These are phyloP conservation scores for Rosa hybrid DNA, from an alignment of 331 rosid genomes.

Conservation along the genomic window DNA sequence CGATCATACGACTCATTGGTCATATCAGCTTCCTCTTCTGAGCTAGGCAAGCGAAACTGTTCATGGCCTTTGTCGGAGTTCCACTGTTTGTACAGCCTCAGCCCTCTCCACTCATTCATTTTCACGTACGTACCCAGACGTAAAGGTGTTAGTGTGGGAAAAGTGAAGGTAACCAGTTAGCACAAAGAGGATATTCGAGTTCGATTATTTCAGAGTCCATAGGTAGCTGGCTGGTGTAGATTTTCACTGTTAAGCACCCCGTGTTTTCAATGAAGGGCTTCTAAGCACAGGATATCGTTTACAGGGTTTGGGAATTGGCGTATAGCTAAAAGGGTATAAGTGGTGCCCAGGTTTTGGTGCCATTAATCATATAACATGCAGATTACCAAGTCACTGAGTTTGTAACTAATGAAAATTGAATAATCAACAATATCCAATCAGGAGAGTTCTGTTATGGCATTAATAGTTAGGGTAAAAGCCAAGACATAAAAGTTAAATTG, in stretches of 20 bases:
- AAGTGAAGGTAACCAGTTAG: not conserved
- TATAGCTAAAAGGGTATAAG: not conserved
- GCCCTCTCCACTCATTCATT: not conserved
- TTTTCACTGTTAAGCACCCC: not conserved
- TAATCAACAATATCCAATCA: not conserved
- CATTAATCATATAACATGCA: not conserved
- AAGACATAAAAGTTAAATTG: not conserved
- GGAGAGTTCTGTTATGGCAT: not conserved
- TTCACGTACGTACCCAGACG: not conserved
- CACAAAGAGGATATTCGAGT: not conserved
- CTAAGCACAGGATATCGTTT: not conserved
- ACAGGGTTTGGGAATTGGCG: not conserved
- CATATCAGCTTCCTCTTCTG: constrained; percentile 30
- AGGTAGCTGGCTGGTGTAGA: constrained; percentile 7
- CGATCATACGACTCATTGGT: constrained; percentile 20
- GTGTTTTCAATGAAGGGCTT: not conserved
- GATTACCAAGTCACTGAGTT: not conserved
- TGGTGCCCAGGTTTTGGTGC: not conserved
- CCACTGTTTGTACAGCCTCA: not conserved
- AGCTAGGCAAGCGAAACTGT: not conserved
- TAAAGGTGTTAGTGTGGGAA: not conserved
- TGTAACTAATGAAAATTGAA: not conserved
- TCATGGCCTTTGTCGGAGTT: not conserved
- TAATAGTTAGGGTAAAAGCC: not conserved
- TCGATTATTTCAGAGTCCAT: not conserved